phyloP scores from a whole-genome alignment of 2,329 filamentous ascomycete genomes.

The Colletotrichum eleusines region DNA sequence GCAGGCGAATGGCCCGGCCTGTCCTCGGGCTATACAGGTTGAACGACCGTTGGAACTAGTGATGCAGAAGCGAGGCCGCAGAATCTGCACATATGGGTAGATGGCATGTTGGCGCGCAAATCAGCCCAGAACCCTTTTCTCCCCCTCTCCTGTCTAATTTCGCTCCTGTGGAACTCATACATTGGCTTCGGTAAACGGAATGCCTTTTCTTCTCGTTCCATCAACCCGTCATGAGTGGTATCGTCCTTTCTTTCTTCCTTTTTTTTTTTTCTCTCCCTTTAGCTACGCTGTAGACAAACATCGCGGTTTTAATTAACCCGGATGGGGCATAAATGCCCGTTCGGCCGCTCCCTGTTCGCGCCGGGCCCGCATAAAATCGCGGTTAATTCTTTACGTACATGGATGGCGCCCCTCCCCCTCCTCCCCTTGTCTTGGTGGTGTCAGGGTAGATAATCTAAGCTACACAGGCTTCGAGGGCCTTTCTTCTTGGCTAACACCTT shows the following conservation, averaged over 20 bases:
- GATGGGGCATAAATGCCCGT: background rate
- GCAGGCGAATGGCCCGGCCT: too few relatives aligned
- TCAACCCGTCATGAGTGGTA: background rate
- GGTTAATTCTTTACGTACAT: background rate
- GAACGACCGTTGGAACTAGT: conserved; percentile 18
- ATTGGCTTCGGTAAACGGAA: too few relatives aligned
- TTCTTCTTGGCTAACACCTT: conserved; percentile 16
- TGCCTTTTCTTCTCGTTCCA: too few relatives aligned
- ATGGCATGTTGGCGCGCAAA: conserved; percentile 21
- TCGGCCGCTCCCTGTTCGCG: conserved; percentile 16
- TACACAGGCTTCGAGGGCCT: background rate
- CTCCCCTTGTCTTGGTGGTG: background rate
- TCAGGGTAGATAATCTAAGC: background rate
- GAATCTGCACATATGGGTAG: conserved; percentile 14
- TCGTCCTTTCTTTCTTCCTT: too few relatives aligned
- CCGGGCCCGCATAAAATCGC: conserved; percentile 4
- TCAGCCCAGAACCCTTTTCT: conserved; percentile 36
- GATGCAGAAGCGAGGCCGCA: conserved; percentile 13
- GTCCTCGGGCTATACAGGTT: background rate
- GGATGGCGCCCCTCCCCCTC: background rate
- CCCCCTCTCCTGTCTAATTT: conserved; percentile 17
- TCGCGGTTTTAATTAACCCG: background rate
- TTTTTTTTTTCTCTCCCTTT: conserved; percentile 12
- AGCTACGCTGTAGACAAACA: conserved; percentile 27
- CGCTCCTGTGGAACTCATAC: background rate